phyloP scores from a whole-genome alignment of 2,329 filamentous ascomycete species.

The Colletotrichum tropicale region DNA sequence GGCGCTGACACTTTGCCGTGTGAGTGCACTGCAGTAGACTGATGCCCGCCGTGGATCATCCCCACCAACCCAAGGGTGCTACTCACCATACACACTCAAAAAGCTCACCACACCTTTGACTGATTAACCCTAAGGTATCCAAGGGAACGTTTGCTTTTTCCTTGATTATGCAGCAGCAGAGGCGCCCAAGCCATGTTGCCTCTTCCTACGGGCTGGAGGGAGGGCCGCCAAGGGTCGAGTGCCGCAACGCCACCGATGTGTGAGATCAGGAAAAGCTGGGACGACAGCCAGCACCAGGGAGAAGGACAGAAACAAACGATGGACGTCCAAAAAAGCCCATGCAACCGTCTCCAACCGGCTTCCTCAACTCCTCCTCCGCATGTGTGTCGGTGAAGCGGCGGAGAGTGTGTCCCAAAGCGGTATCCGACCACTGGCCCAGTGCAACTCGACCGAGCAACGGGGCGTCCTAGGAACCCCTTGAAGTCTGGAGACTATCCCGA shows the following conservation, averaged over 20 bases:
- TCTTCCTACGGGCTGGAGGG: background rate
- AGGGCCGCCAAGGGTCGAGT: background rate
- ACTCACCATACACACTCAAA: background rate
- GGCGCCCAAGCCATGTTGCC: background rate
- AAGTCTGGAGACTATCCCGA: background rate
- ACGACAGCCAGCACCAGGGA: background rate
- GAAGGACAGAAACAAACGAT: background rate
- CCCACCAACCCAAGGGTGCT: background rate
- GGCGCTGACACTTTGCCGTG: background rate
- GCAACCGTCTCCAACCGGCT: background rate
- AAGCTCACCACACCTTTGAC: background rate
- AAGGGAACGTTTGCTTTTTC: background rate
- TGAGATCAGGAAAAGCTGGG: background rate
- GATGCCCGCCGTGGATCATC: background rate
- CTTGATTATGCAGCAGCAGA: background rate
- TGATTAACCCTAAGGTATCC: background rate
- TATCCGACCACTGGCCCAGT: slow-evolving; percentile 5
- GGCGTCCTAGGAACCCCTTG: background rate
- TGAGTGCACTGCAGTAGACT: background rate
- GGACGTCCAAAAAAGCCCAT: background rate
- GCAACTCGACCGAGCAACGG: slow-evolving; percentile 10
- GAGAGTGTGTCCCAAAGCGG: slow-evolving; percentile 14
- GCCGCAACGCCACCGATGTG: background rate
- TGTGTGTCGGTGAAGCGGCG: background rate
- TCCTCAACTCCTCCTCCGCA: background rate